These are phyloP conservation scores for Cyberlindnera maritima DNA, from an alignment of 805 yeast genomes.

Conservation along the genomic window DNA sequence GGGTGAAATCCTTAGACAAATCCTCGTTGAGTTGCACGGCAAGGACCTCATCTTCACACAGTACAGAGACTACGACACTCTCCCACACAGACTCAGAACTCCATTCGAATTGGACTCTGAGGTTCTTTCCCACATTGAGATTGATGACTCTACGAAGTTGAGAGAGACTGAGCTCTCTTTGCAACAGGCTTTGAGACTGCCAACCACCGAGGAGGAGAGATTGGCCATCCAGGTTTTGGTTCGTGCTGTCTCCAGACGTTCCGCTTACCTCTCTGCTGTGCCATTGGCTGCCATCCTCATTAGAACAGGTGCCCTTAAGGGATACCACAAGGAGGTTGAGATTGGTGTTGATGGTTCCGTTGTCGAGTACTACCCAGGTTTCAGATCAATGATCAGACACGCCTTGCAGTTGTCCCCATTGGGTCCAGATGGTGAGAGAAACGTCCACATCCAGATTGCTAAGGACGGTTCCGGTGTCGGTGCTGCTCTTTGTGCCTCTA, in stretches of 20 bases:
- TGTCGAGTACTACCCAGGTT: conserved; percentile 90
- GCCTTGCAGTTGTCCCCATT: conserved; percentile 70
- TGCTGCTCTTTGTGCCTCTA: conserved; percentile 79
- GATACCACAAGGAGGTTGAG: conserved; percentile 73
- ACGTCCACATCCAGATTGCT: conserved; percentile 75
- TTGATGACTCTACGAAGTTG: conserved; percentile 75
- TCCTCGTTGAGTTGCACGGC: conserved; percentile 64
- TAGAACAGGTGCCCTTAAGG: conserved; percentile 61
- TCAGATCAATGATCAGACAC: conserved; percentile 73
- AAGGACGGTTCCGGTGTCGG: conserved; percentile 98
- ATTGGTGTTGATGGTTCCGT: conserved; percentile 96
- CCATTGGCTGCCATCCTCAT: conserved; percentile 81
- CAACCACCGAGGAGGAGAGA: conserved; percentile 73
- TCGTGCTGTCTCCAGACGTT: conserved; percentile 77
- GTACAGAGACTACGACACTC: conserved; percentile 37
- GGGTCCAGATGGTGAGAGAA: conserved; percentile 72
- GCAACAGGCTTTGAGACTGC: conserved; percentile 63
- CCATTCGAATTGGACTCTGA: conserved; percentile 82
- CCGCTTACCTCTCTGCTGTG: conserved; percentile 87
- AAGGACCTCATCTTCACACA: conserved; percentile 58
- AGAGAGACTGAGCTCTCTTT: conserved; percentile 67
- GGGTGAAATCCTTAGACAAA: conserved; percentile 83
- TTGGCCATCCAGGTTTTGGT: conserved; percentile 67
- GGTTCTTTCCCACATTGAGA: conserved; percentile 81
- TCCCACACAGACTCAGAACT: conserved; percentile 60